phyloP scores from a whole-genome alignment of 805 yeast genomes.

The Candida railenensis region DNA sequence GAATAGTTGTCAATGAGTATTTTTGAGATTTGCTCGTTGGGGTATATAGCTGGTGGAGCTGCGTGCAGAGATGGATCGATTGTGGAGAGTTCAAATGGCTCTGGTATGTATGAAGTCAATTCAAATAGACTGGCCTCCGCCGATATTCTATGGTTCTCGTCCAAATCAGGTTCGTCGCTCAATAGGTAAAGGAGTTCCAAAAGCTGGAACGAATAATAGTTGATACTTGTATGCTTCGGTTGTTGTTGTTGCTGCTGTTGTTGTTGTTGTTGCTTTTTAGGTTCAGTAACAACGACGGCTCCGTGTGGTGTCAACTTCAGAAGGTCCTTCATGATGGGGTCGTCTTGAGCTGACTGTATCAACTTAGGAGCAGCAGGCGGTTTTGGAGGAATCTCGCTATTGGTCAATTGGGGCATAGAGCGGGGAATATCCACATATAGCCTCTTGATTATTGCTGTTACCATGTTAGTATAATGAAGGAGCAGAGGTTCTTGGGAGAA shows the following conservation, averaged over 20 bases:
- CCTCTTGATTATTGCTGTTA: slow-evolving; percentile 3
- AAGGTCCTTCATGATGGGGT: slow-evolving; percentile 33
- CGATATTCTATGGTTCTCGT: slow-evolving; percentile 27
- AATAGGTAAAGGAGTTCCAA: slow-evolving; percentile 28
- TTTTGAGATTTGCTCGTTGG: slow-evolving; percentile 34
- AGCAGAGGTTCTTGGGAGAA: no score
- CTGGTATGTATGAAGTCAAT: slow-evolving; percentile 26
- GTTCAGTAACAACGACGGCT: slow-evolving; percentile 7
- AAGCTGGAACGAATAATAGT: slow-evolving; percentile 30
- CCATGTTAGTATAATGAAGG: slow-evolving; percentile 5
- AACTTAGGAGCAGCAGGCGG: not conserved
- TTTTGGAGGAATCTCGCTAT: not conserved
- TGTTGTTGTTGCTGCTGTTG: not conserved
- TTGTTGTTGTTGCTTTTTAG: slow-evolving; percentile 4
- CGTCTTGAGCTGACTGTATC: slow-evolving; percentile 10
- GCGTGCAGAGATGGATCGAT: slow-evolving; percentile 6
- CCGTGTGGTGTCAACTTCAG: slow-evolving; percentile 29
- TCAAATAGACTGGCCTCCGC: slow-evolving; percentile 27
- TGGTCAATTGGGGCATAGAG: not conserved
- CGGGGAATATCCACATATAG: slow-evolving; percentile 1
- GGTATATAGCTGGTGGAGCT: slow-evolving; percentile 20
- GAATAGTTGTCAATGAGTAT: slow-evolving; percentile 39
- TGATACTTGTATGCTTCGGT: slow-evolving; percentile 16
- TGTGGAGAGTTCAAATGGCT: not conserved
- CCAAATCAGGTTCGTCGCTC: slow-evolving; percentile 24